phyloP scores from a whole-genome alignment of 495 filamentous ascomycete species.

The Xanthoparmelia taractica region DNA sequence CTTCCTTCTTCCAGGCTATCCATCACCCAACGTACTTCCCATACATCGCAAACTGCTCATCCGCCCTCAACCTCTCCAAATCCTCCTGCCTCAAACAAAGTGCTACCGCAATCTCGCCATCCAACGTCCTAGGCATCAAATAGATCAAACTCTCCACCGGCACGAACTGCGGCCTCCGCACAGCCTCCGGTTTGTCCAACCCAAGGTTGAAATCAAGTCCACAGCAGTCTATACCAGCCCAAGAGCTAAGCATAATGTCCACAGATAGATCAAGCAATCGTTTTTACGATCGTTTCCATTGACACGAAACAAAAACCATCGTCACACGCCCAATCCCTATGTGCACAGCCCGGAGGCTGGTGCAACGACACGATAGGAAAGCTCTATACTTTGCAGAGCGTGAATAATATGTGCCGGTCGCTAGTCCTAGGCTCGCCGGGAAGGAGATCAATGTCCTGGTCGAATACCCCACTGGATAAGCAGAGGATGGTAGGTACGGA shows the following conservation, averaged over 20 bases:
- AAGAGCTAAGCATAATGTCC: conserved; percentile 49
- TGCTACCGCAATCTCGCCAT: conserved; percentile 35
- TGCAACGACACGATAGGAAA: no score
- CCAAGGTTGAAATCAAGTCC: conserved; percentile 43
- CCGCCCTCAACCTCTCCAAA: conserved; percentile 31
- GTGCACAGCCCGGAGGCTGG: no score
- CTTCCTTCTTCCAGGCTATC: background rate
- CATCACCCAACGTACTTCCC: conserved; percentile 31
- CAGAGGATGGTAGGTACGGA: no score
- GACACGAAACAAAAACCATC: no score
- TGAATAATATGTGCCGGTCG: no score
- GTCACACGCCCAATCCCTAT: no score
- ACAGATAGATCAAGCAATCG: conserved; percentile 28
- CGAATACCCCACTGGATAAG: no score
- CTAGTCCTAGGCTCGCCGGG: no score
- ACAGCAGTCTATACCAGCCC: conserved; percentile 42
- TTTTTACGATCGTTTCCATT: no score
- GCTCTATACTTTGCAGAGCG: no score
- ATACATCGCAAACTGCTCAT: conserved; percentile 35
- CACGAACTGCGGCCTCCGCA: conserved; percentile 41
- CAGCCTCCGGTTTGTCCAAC: conserved; percentile 42
- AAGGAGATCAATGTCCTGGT: no score
- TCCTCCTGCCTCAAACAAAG: conserved; percentile 41
- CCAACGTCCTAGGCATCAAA: conserved; percentile 33
- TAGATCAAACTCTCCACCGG: conserved; percentile 44